Conservation (phyloP, 2,329 filamentous ascomycete genomes). For the Penicillium nordicum region DNA sequence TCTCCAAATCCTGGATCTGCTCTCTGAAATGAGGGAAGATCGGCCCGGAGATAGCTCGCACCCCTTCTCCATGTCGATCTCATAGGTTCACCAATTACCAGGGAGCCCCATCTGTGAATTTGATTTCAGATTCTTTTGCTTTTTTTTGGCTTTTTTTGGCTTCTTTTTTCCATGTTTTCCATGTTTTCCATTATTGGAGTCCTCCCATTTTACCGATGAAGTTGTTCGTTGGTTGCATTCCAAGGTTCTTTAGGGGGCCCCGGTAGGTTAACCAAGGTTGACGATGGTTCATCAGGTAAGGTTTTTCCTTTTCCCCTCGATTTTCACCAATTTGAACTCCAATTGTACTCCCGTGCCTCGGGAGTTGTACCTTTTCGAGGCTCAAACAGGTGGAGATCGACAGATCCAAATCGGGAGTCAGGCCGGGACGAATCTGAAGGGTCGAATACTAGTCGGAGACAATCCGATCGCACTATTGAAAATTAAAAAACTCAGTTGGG, state of each 20-base stretch:
- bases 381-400: neutral
- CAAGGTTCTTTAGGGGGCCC: neutral
- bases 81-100: conserved; percentile 16
- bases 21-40: conserved; percentile 16
- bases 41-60: conserved; percentile 9
- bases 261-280: neutral
- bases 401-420: neutral
- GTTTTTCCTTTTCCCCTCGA: neutral
- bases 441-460: neutral
- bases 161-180: neutral
- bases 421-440: neutral
- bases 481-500: neutral
- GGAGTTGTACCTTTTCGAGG: neutral
- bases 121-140: neutral
- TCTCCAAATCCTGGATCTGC: conserved; percentile 12
- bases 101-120: neutral
- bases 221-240: neutral
- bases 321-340: neutral
- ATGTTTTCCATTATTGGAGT: neutral
- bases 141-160: no score
- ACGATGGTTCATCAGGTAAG: neutral
- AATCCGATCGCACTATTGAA: conserved; percentile 19
- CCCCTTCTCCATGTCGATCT: conserved; percentile 6
- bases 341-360: neutral
- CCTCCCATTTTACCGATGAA: neutral